Base-by-base conservation (phyloP, 805 yeast genomes). In the Hanseniaspora valbyensis region DNA sequence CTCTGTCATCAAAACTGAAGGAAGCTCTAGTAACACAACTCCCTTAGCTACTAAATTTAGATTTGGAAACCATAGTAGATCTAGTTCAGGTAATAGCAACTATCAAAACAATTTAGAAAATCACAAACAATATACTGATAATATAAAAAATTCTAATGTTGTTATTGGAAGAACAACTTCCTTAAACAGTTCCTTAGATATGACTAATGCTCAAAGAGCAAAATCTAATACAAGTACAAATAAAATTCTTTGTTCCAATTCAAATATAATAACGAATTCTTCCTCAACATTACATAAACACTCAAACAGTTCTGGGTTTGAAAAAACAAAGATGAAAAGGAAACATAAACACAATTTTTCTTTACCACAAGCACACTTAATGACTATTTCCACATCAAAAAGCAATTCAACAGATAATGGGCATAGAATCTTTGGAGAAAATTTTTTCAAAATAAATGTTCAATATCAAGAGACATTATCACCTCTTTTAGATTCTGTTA, bases 141-240 rank as follows among this genome's bases (percentile, higher is more conserved):
- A 21, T n/a, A n/a, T 39, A 19, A 25, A 39, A 25, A 26, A 13
- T 13, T 4, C 13, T 9, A 4, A 4, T 4, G n/a, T 74, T 55
- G 72, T 70, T 7, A 59, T 64, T 9, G 41, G 16, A 6, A 21
- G 41, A 22, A 22, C 26, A 6, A 10, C 41, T 4, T 37, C 41
- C 4, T 14, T 22, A 21, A 37, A 22, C 28, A 37, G 41, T 28
- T 21, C 26, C 13, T 7, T 37, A 5, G 41, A 37, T 7, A 10
- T 37, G 7, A 21, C 41, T 7, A 4, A 10, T 21, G 26, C 12
- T 21, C 39, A 34, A 14, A 16, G 16, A 22, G 9, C 28, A 10
- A 21, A 37, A 13, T n/a, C n/a, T n/a, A n/a, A n/a, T n/a, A n/a
- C 28, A 22, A 16, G n/a, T 7, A 16, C 12, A 8, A 13, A n/a